Percentiles rank a stretch among this genome's conserved stretches.
phyloP scores from a whole-genome alignment of 495 filamentous ascomycete species.

The Penicillium egyptiacum region DNA sequence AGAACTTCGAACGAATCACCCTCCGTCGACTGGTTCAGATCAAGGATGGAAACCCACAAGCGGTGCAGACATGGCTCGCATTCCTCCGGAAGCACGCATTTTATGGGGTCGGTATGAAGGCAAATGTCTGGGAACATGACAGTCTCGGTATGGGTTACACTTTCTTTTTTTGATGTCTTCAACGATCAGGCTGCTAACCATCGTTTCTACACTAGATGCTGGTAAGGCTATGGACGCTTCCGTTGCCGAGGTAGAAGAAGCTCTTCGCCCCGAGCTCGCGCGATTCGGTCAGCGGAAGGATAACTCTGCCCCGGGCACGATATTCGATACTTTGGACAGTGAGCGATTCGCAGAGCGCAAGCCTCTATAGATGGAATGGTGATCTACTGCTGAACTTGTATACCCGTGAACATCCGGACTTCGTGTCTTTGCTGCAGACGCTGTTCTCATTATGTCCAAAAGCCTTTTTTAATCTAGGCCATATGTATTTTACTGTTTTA shows the following conservation, averaged over 20 bases:
- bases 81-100: constrained; percentile 88
- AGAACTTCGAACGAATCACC: constrained; percentile 94
- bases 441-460: constrained; percentile 10
- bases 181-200: constrained; percentile 9
- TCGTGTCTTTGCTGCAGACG: constrained; percentile 23
- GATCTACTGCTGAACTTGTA: constrained; percentile 20
- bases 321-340: constrained; percentile 35
- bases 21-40: constrained; percentile 86
- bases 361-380: constrained; percentile 24
- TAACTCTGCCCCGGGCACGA: constrained; percentile 20
- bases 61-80: constrained; percentile 85
- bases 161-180: background rate
- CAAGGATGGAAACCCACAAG: constrained; percentile 85
- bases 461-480: constrained; percentile 10
- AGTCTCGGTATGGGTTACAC: constrained; percentile 54
- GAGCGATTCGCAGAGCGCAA: constrained; percentile 35
- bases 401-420: constrained; percentile 21
- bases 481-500: constrained; percentile 27
- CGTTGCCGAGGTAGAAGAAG: constrained; percentile 56
- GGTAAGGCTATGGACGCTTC: constrained; percentile 64
- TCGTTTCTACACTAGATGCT: constrained; percentile 49
- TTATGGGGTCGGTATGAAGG: constrained; percentile 97
- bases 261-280: constrained; percentile 61
- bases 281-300: constrained; percentile 61
- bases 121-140: constrained; percentile 89